Base-by-base conservation (phyloP, 768 basidiomycete species). In the Trametes elegans region DNA sequence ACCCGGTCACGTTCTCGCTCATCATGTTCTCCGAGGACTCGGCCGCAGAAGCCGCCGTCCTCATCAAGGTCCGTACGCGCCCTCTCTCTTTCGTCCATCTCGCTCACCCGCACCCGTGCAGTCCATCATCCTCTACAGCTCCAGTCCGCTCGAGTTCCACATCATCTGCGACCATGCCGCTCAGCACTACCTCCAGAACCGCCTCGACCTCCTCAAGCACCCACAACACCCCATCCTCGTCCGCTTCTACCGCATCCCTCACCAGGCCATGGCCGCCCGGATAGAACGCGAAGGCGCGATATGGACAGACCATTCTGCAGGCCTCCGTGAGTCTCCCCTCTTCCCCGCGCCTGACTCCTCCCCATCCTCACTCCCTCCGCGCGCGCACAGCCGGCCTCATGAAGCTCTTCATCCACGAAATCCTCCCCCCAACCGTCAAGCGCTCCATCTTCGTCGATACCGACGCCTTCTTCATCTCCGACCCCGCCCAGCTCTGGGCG, bases 321-420 rank as follows among this genome's bases (percentile, higher is more conserved):
- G 79, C 32, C 64, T 73, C 46, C 73, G 78, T 80, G 59, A 60
- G 79, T 77, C 1, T 4, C 52, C 41, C 27, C 28, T 21, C 23
- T 34, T 35, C n/a, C 18, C 35, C 32, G 5, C 8, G 7, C 16
- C 11, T 29, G 16, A 11, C 11, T 27, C 7, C 29, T 10, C 3
- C 26, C 26, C 26, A 7, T 18, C 8, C 26, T 18, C 7, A 26
- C 18, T 41, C 5, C 27, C 23, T 16, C 47, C 46, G 4, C 21
- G 9, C 31, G 23, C 43, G 26, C 39, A 10, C 34, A 79, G 78
- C 75, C 46, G 79, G 79, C 2, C 71, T 80, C 36, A 77, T 79
- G 76, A 80, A 81, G 60, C 68, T 81, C 18, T 79, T 81, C 64
- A 70, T 80, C 39, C 79, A 80, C 57, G 78, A 81, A 62, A 72